Conservation (phyloP, 345 rosid species). For the Lepidium sativum region DNA sequence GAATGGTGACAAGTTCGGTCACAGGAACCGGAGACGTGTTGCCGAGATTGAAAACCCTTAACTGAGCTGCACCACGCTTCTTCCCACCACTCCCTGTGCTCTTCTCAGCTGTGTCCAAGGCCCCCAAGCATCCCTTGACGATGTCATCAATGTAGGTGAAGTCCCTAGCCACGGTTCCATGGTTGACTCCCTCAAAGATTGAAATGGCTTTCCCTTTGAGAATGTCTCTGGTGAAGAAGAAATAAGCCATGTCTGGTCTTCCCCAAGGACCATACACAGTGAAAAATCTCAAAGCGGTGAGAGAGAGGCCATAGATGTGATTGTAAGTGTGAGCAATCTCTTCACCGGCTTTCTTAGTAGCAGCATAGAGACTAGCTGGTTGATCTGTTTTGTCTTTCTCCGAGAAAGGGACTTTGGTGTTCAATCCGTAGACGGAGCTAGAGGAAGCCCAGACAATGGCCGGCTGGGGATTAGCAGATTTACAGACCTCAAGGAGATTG, state of each 20-base stretch:
- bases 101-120: slow-evolving; percentile 83
- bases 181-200: slow-evolving; percentile 35
- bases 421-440: slow-evolving; percentile 49
- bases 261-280: slow-evolving; percentile 53
- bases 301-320: slow-evolving; percentile 44
- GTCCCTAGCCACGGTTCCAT: slow-evolving; percentile 37
- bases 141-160: slow-evolving; percentile 72
- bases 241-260: slow-evolving; percentile 50
- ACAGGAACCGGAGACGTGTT: slow-evolving; percentile 91
- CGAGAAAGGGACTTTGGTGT: slow-evolving; percentile 43
- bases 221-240: slow-evolving; percentile 43
- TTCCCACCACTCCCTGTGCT: slow-evolving; percentile 91
- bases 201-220: slow-evolving; percentile 38
- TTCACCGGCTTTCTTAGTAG: slow-evolving; percentile 51
- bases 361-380: slow-evolving; percentile 47
- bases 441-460: slow-evolving; percentile 54
- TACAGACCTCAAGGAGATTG: slow-evolving; percentile 39
- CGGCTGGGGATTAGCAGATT: slow-evolving; percentile 41
- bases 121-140: slow-evolving; percentile 80
- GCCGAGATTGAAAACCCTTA: slow-evolving; percentile 83
- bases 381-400: slow-evolving; percentile 43
- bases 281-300: slow-evolving; percentile 41
- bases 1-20: slow-evolving; percentile 53
- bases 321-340: slow-evolving; percentile 50
- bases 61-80: slow-evolving; percentile 76